These are phyloP conservation scores for Zoysia japonica DNA, from an alignment of 176 grass and related monocot species.

Conservation along the genomic window DNA sequence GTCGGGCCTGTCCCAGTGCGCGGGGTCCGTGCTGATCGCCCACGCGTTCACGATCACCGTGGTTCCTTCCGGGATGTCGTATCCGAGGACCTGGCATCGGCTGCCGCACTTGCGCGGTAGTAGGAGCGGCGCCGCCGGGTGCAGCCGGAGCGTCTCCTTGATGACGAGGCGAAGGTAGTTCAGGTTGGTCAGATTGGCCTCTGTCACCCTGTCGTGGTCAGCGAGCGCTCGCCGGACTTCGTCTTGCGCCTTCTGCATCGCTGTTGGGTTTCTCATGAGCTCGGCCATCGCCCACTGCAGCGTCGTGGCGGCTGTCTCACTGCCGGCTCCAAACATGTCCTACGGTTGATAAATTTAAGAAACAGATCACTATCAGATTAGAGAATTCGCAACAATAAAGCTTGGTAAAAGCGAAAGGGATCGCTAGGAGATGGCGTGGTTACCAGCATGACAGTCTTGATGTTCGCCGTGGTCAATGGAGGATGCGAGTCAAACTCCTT, in stretches of 20 bases:
- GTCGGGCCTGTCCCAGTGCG: constrained; percentile 40
- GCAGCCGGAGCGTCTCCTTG: constrained; percentile 55
- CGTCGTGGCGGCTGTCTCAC: constrained; percentile 31
- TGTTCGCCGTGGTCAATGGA: constrained; percentile 30
- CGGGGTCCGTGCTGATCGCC: constrained; percentile 51
- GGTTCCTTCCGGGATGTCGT: constrained; percentile 36
- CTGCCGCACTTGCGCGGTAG: constrained; percentile 23
- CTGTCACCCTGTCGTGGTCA: neutral
- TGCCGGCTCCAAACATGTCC: constrained; percentile 45
- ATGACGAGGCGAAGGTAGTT: constrained; percentile 42
- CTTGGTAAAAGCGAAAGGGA: too few relatives aligned
- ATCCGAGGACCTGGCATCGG: constrained; percentile 33
- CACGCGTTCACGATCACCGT: constrained; percentile 49
- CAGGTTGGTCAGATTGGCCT: constrained; percentile 17
- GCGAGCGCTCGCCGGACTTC: constrained; percentile 34
- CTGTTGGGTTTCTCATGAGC: constrained; percentile 33
- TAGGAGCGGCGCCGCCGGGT: constrained; percentile 49
- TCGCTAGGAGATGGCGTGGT: neutral
- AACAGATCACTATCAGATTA: too few relatives aligned
- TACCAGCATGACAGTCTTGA: constrained; percentile 40
- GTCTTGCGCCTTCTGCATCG: constrained; percentile 24
- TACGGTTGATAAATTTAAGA: too few relatives aligned
- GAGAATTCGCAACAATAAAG: too few relatives aligned
- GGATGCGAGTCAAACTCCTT: neutral
- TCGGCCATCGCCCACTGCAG: constrained; percentile 46